Base-by-base conservation (phyloP, 2,329 filamentous ascomycete genomes). In the Aureobasidium sp. region DNA sequence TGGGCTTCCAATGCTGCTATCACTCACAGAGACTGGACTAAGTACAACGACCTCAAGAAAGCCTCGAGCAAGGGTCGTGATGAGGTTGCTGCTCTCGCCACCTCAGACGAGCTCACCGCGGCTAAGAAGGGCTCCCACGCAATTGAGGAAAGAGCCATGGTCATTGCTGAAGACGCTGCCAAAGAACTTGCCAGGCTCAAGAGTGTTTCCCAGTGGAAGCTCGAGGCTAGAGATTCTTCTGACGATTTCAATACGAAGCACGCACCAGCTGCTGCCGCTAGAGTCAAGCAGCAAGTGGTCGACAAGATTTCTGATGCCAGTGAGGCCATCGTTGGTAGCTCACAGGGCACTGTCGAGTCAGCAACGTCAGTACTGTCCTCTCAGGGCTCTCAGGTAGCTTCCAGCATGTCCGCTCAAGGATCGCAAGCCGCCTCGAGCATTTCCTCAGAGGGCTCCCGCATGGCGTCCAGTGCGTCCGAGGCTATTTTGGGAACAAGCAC, bases 1-100 rank as follows among this genome's bases (percentile, higher is more conserved):
- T 99, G 94, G 92, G 91, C 93, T 13, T 96, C 90, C 87, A 94
- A 91, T 77, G 91, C 97, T 63, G 91, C 91, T 36, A 84, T 99
- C 64, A 96, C 93, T 1, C 97, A 99, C 80, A 92, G 95, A 74
- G 91, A 99, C 73, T 99, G 94, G 94, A 85, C 88, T 64, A 94
- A 93, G 73, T 99, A 96, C 71, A 91, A 97, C 73, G 85, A 89
- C 64, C 80, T 99, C 63, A 95, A 90, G 77, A 84, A 83, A 60
- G 87, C 89, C 13, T 89, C 97, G 58, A 87, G 88, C 52, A 85
- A 90, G 69, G 97, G 93, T 91, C 88, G 90, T 61, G 81, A 84
- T 39, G 90, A 95, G 67, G 86, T 99, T 52, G 87, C 90, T 71
- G 80, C 86, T 63, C 83, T 92, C 59, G 89, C 91, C 42, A 82